phyloP scores from a whole-genome alignment of 208 protist genomes.

The Acanthamoeba royreba region DNA sequence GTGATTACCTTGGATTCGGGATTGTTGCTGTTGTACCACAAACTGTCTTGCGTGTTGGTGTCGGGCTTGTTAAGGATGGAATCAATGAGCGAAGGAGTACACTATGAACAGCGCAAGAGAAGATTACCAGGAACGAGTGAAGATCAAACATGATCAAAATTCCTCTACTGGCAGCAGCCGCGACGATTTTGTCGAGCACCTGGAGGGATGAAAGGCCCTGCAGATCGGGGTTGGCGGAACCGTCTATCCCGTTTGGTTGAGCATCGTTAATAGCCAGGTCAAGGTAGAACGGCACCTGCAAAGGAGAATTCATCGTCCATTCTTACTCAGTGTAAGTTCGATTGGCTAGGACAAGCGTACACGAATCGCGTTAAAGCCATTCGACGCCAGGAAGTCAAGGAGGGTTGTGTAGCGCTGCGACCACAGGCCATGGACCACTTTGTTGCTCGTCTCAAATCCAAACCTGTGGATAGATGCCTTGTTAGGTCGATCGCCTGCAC shows the following conservation, averaged over 20 bases:
- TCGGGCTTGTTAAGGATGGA: too few relatives aligned
- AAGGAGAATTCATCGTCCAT: too few relatives aligned
- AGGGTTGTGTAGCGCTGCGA: background rate
- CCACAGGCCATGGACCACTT: background rate
- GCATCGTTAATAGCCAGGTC: conserved; percentile 59
- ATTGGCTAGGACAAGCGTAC: too few relatives aligned
- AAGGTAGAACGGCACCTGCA: conserved; percentile 59
- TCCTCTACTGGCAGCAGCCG: background rate
- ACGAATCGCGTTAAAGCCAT: conserved; percentile 22
- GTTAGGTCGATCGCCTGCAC: too few relatives aligned
- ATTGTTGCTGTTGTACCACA: conserved; percentile 37
- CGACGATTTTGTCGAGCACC: background rate
- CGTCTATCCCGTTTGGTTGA: conserved; percentile 40
- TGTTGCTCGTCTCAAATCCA: conserved; percentile 53
- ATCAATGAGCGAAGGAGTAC: too few relatives aligned
- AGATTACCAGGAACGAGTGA: too few relatives aligned
- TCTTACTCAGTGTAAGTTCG: too few relatives aligned
- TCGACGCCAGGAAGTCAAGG: conserved; percentile 41
- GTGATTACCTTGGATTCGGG: conserved; percentile 1
- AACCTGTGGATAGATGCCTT: too few relatives aligned
- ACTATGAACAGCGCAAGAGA: too few relatives aligned
- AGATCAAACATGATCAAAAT: conserved; percentile 32
- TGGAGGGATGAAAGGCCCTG: conserved; percentile 15
- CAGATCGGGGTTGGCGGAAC: conserved; percentile 46
- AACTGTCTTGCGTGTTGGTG: background rate